phyloP scores from a whole-genome alignment of 495 filamentous ascomycete species.

The Podospora tetraspora region DNA sequence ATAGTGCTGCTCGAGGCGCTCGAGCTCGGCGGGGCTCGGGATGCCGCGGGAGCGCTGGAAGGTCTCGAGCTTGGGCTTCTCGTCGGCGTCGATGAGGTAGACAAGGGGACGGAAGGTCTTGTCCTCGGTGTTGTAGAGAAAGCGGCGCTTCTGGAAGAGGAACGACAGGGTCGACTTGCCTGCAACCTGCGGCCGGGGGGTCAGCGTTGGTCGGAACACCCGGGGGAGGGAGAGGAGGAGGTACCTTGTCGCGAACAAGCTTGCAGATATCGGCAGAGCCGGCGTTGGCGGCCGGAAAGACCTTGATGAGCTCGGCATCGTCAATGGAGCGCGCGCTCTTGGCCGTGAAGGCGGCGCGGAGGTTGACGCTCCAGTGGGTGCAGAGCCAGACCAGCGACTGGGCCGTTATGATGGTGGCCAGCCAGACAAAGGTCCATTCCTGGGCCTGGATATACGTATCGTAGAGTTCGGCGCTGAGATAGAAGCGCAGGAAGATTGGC shows the following conservation, averaged over 20 bases:
- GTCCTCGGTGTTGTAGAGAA: constrained; percentile 69
- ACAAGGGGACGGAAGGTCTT: constrained; percentile 71
- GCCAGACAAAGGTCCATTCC: constrained; percentile 97
- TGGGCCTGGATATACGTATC: constrained; percentile 78
- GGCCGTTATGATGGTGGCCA: constrained; percentile 75
- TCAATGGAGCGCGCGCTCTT: constrained; percentile 63
- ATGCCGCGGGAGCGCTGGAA: constrained; percentile 80
- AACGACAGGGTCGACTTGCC: constrained; percentile 77
- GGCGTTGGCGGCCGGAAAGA: constrained; percentile 85
- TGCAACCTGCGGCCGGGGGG: constrained; percentile 43
- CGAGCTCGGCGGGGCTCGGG: constrained; percentile 61
- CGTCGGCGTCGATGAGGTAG: constrained; percentile 80
- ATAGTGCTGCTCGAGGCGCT: constrained; percentile 82
- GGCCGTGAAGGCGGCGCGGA: constrained; percentile 76
- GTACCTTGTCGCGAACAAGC: constrained; percentile 65
- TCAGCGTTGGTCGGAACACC: constrained; percentile 3
- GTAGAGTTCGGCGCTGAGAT: constrained; percentile 76
- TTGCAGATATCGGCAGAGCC: constrained; percentile 84
- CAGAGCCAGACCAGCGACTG: constrained; percentile 91
- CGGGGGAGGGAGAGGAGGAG: constrained; percentile 12
- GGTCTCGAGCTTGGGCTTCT: constrained; percentile 64
- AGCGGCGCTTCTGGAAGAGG: constrained; percentile 96
- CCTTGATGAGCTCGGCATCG: constrained; percentile 84
- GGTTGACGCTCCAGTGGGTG: constrained; percentile 93
- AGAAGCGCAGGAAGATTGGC: constrained; percentile 84